Evolutionary conservation across 345 rosid species (phyloP), one percentile per base, ranked within the genome.

Genomic region (Ricinus communis): DNA sequence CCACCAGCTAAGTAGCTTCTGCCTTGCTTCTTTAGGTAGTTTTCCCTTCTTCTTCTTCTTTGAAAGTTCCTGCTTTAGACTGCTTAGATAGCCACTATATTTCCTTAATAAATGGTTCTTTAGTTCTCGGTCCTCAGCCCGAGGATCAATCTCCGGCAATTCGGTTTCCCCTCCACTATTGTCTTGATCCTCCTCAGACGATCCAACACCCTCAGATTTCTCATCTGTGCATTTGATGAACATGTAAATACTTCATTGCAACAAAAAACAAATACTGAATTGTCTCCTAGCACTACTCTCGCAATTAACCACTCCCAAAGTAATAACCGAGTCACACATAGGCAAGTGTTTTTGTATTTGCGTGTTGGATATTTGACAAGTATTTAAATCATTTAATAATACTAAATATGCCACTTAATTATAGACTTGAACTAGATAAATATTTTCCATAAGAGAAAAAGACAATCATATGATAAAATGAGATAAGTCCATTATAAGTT

Each of bases 1-100:
- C 99, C 99, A 95, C 99, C 99, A 95, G 68, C 81, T 86, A 41
- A 95, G 97, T 61, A 95, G 89, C 87, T 92, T 95, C 83, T 95
- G 97, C 80, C 99, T 86, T 62, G 98, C 99, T 79, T 95, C 99
- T 84, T 95, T 95, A 0, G 99, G 99, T 49, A 95, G 87, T 75
- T 95, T 95, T 11, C 99, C 99, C 84, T 95, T 95, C 91, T 95
- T 95, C 83, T 89, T 95, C 76, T 95, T 95, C 92, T 95, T 95
- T 56, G 99, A 95, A 36, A 95, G 91, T 69, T 95, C 97, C 70
- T 95, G 98, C 82, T 95, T 95, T 41, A 95, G 87, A 77, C 97
- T 92, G 62, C 99, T 88, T 64, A 95, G 81, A 80, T 95, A 95
- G 53, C 99, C 99, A 68, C 97, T 92, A 52, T 95, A 95, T 80